Conservation (phyloP, 371 early-diverging fungal species). For the Mucor irregularis region DNA sequence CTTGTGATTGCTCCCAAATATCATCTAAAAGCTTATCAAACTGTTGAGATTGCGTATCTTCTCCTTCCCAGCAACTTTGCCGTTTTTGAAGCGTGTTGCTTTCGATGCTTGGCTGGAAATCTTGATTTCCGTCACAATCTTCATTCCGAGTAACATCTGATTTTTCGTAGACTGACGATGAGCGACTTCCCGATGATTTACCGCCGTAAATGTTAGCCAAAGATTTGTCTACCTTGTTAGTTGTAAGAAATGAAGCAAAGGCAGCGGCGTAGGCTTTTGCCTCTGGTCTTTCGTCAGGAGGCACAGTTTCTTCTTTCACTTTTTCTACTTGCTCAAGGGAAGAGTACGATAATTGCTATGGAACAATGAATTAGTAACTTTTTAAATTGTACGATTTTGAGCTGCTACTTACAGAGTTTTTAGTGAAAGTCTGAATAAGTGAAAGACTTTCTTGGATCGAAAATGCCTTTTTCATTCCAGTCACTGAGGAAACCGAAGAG, state of each 20-base stretch:
- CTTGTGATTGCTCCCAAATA: conserved; percentile 21
- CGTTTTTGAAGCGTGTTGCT: background rate
- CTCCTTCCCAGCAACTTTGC: conserved; percentile 12
- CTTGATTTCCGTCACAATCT: background rate
- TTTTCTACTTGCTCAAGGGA: background rate
- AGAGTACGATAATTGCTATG: background rate
- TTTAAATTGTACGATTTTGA: background rate
- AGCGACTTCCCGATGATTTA: background rate
- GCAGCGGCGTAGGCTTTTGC: background rate
- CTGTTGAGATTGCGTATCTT: conserved; percentile 15
- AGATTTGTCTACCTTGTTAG: background rate
- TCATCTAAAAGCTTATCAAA: conserved; percentile 20
- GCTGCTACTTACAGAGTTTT: background rate
- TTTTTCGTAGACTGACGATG: too few relatives aligned
- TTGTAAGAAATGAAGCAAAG: background rate
- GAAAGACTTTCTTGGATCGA: conserved; percentile 8
- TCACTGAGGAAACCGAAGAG: background rate
- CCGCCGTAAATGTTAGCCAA: background rate
- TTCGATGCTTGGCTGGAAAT: background rate
- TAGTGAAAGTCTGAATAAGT: background rate
- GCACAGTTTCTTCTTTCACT: background rate
- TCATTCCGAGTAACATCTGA: background rate
- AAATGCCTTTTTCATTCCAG: conserved; percentile 14
- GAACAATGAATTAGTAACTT: background rate
- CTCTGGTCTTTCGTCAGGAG: background rate